Conservation (phyloP, 768 basidiomycete species). For the Tricholoma sp. region DNA sequence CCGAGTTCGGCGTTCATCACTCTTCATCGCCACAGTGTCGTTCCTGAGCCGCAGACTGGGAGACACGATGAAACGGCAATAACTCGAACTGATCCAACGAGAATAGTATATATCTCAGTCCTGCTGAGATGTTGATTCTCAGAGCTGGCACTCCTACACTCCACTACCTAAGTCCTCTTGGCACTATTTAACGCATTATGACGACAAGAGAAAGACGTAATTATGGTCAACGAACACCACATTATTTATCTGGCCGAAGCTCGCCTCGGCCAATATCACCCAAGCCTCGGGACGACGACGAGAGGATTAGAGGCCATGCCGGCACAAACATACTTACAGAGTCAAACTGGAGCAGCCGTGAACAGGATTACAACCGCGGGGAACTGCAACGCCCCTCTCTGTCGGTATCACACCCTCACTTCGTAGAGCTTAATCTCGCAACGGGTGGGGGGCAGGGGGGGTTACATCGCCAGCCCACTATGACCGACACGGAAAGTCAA, state of each 20-base stretch:
- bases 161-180: constrained; percentile 13
- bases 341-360: constrained; percentile 9
- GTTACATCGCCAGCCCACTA: not conserved
- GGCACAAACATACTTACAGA: constrained; percentile 8
- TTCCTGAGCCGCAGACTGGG: too few relatives aligned
- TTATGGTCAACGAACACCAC: constrained; percentile 19
- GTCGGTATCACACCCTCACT: too few relatives aligned
- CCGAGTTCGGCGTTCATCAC: too few relatives aligned
- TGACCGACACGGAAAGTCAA: constrained; percentile 14
- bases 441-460: too few relatives aligned
- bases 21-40: too few relatives aligned
- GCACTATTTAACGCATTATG: constrained; percentile 11
- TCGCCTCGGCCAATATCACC: constrained; percentile 8
- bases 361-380: constrained; percentile 9
- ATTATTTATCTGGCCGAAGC: constrained; percentile 12
- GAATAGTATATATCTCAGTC: not conserved
- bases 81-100: not conserved
- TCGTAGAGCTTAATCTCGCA: too few relatives aligned
- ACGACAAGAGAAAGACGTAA: constrained; percentile 13
- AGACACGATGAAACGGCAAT: not conserved
- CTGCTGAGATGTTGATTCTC: not conserved
- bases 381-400: too few relatives aligned
- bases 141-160: constrained; percentile 17
- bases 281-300: constrained; percentile 5
- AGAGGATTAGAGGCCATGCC: constrained; percentile 15